Conservation (phyloP, 345 rosid species). For the Microcos paniculata region DNA sequence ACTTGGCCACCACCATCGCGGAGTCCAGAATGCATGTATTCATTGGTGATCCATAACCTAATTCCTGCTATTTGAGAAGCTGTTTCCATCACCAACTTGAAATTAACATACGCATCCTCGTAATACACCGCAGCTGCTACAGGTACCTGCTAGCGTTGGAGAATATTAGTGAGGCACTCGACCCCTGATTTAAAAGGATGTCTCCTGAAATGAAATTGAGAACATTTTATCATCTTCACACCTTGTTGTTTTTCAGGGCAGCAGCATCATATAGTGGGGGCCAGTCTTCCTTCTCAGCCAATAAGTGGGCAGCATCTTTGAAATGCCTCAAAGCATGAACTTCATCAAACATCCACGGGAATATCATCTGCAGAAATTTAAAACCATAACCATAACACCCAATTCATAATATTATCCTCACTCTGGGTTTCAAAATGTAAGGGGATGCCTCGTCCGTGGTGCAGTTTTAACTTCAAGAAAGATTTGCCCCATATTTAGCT, state of each 20-base stretch:
- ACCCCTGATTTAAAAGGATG: background rate
- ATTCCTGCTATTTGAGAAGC: conserved; percentile 68
- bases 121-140: conserved; percentile 88
- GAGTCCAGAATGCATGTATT: conserved; percentile 93
- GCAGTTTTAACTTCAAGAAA: background rate
- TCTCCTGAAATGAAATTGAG: background rate
- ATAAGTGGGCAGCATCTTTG: conserved; percentile 58
- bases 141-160: conserved; percentile 54
- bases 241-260: conserved; percentile 61
- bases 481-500: background rate
- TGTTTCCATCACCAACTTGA: conserved; percentile 79
- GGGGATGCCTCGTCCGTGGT: background rate
- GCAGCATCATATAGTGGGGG: conserved; percentile 57
- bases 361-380: conserved; percentile 52
- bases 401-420: background rate
- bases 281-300: conserved; percentile 89
- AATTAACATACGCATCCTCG: conserved; percentile 86
- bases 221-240: conserved; percentile 19
- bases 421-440: background rate
- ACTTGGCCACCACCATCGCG: conserved; percentile 74
- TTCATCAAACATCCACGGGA: conserved; percentile 95
- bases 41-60: conserved; percentile 80
- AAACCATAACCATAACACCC: background rate
- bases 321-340: conserved; percentile 67
- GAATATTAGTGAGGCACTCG: background rate